Conservation (phyloP, 768 basidiomycete species). For the Lactarius akahatsu region DNA sequence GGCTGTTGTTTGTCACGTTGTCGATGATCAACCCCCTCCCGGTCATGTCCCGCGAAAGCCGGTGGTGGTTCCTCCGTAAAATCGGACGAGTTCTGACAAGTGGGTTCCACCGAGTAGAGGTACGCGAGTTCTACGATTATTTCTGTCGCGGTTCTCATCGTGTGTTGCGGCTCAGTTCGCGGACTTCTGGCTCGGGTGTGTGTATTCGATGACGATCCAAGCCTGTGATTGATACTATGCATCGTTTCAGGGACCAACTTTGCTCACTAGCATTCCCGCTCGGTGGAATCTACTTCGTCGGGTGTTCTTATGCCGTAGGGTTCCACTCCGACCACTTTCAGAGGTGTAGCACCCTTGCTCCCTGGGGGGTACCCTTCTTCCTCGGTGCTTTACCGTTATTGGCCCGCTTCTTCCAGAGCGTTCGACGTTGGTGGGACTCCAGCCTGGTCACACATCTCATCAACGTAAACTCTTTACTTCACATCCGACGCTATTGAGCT, state of each 20-base stretch:
- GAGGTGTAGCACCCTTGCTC: constrained; percentile 46
- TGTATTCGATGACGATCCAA: constrained; percentile 3
- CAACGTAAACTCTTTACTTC: constrained; percentile 56
- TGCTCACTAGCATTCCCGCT: constrained; percentile 78
- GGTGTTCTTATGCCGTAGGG: constrained; percentile 64
- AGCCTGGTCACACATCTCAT: constrained; percentile 72
- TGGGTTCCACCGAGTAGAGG: constrained; percentile 75
- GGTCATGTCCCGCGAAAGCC: constrained; percentile 55
- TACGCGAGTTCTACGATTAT: constrained; percentile 35
- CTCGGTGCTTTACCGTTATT: constrained; percentile 67
- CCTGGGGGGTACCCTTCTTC: constrained; percentile 63
- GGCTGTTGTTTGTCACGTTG: constrained; percentile 62
- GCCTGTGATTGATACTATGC: not conserved
- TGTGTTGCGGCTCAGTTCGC: constrained; percentile 50
- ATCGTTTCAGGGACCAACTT: constrained; percentile 63
- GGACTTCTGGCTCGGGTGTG: constrained; percentile 89
- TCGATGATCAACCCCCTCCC: constrained; percentile 78
- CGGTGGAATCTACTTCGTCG: constrained; percentile 69
- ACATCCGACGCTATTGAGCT: not conserved
- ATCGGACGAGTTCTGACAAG: constrained; percentile 62
- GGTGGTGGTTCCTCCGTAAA: constrained; percentile 80
- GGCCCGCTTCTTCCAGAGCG: constrained; percentile 78
- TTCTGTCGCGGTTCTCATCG: not conserved
- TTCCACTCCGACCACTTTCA: constrained; percentile 50
- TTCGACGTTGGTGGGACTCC: constrained; percentile 86